Evolutionary conservation across 1,284 basidiomycete genomes (phyloP).

Genomic region (Pseudozyma hubeiensis): DNA sequence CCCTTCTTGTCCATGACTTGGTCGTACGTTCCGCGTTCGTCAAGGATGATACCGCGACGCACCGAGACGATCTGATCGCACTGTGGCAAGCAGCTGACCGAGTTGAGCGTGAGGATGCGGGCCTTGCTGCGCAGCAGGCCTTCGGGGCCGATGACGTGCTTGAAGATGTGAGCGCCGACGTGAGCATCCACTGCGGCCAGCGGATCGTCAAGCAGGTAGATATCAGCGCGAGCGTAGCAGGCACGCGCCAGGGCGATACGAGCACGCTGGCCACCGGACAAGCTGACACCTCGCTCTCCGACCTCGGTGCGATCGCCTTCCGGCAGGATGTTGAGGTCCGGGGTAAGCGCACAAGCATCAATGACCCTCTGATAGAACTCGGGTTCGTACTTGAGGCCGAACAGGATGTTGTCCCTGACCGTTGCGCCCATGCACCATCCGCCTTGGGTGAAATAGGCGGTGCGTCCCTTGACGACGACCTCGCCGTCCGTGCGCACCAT

Average conservation of each 20-base stretch:
- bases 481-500: slow-evolving; percentile 59
- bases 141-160: slow-evolving; percentile 61
- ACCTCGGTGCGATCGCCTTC: slow-evolving; percentile 78
- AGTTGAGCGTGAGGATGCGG: slow-evolving; percentile 68
- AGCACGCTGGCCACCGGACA: slow-evolving; percentile 76
- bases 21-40: slow-evolving; percentile 76
- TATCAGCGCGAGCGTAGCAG: slow-evolving; percentile 78
- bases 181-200: slow-evolving; percentile 74
- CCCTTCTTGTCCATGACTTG: slow-evolving; percentile 74
- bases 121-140: slow-evolving; percentile 58
- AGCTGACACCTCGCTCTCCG: slow-evolving; percentile 72
- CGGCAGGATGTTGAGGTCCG: slow-evolving; percentile 79
- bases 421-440: slow-evolving; percentile 90
- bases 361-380: slow-evolving; percentile 71
- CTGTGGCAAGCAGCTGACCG: slow-evolving; percentile 74
- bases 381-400: slow-evolving; percentile 72
- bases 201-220: slow-evolving; percentile 78
- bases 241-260: slow-evolving; percentile 79
- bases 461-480: slow-evolving; percentile 56
- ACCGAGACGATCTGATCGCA: slow-evolving; percentile 77
- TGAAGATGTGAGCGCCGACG: slow-evolving; percentile 67
- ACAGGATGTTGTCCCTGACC: slow-evolving; percentile 72
- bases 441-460: slow-evolving; percentile 85
- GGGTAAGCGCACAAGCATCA: slow-evolving; percentile 60
- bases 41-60: slow-evolving; percentile 76